These are phyloP conservation scores for Amyloporia xantha DNA, from an alignment of 768 basidiomycete genomes.

Conservation along the genomic window DNA sequence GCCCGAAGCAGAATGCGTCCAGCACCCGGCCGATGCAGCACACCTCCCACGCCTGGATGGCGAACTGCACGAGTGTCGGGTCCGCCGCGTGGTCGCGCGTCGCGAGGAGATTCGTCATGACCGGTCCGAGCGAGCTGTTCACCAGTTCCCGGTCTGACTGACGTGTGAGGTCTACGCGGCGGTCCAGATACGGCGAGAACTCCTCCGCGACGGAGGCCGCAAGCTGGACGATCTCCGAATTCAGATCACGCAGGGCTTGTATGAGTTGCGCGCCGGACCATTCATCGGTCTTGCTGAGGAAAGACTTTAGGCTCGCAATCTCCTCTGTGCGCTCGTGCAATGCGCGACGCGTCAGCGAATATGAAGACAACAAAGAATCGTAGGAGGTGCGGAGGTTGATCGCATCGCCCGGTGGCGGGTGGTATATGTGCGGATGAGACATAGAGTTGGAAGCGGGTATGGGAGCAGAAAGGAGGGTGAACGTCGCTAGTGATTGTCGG, in stretches of 20 bases:
- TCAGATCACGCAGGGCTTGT: conserved; percentile 28
- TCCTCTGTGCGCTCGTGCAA: conserved; percentile 25
- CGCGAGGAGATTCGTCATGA: conserved; percentile 23
- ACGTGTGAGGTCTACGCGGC: conserved; percentile 15
- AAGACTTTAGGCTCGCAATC: conserved; percentile 26
- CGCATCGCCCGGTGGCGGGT: conserved; percentile 13
- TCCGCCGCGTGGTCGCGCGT: conserved; percentile 24
- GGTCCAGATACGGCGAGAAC: conserved; percentile 20
- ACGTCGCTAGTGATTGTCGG: conserved; percentile 13
- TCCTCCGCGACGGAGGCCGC: conserved; percentile 27
- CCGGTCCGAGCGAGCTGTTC: conserved; percentile 22
- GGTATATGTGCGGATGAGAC: background rate
- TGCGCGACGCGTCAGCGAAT: conserved; percentile 18
- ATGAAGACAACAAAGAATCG: conserved; percentile 20
- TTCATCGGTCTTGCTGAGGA: conserved; percentile 30
- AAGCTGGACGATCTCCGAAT: conserved; percentile 30
- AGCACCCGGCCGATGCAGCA: conserved; percentile 26
- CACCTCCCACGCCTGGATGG: conserved; percentile 32
- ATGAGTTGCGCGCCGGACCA: conserved; percentile 28
- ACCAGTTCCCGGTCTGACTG: conserved; percentile 24
- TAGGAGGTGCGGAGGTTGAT: conserved; percentile 16
- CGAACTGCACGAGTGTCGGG: conserved; percentile 30
- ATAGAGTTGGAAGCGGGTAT: background rate
- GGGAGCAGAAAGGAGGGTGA: conserved; percentile 12
- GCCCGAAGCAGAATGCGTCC: conserved; percentile 27